Conservation (phyloP, 2,329 filamentous ascomycete species). For the Fusarium phyllophilum region DNA sequence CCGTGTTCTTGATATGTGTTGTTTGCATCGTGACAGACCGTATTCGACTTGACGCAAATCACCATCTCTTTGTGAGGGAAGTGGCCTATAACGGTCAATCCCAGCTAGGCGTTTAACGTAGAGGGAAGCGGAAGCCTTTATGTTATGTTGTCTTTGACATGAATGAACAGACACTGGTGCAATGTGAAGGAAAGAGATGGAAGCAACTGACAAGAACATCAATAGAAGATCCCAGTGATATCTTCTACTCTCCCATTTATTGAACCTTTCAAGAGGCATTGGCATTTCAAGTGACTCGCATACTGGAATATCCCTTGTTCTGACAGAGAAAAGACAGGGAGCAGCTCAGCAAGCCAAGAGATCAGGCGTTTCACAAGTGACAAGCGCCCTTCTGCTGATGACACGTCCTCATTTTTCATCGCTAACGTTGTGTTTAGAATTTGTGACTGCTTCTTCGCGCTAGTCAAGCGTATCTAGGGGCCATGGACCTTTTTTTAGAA, state of each 20-base stretch:
- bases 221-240: not conserved
- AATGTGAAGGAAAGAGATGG: not conserved
- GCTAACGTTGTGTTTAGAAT: not conserved
- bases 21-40: too few relatives aligned
- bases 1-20: not conserved
- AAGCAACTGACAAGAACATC: not conserved
- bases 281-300: not conserved
- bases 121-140: not conserved
- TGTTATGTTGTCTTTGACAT: not conserved
- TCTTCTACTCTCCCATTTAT: not conserved
- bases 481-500: not conserved
- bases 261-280: not conserved
- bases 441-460: not conserved
- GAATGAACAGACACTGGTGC: not conserved
- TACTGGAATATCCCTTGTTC: too few relatives aligned
- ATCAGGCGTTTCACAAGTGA: not conserved
- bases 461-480: not conserved
- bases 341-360: not conserved
- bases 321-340: not conserved
- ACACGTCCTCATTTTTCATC: not conserved
- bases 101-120: not conserved
- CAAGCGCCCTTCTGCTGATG: not conserved
- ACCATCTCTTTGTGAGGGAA: not conserved
- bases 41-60: not conserved
- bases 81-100: not conserved